Evolutionary conservation across 1,284 basidiomycete species (phyloP), one percentile per base, ranked within the genome.

Genomic region (Puccinia brachypodii): DNA sequence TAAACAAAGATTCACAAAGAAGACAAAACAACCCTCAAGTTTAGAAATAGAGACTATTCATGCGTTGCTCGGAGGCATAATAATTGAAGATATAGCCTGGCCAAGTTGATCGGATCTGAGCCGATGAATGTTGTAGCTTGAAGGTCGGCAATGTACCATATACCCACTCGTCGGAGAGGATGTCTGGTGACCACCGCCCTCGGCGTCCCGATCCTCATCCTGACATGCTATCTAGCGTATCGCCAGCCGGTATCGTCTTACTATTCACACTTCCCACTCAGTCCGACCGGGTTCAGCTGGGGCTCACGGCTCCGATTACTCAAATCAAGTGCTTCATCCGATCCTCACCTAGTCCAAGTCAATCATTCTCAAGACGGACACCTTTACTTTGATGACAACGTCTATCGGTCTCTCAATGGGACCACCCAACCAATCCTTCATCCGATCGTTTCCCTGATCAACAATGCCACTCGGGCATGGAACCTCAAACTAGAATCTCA

Each of bases 381-480:
- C 25, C 74, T 76, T 36, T 76, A 76, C 47, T 40, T 64, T 42
- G 36, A 73, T 47, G 71, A 73, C 47, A 50, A 73, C 14, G 28
- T 73, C n/a, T 36, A 73, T 36, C 42, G 36, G 33, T 50, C 42
- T 1, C 28, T 56, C 8, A 50, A 73, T 53, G 11, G n/a, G 22
- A 69, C 31, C 25, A 73, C 2, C n/a, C 28, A 36, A 64, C 74
- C 42, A 44, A 25, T 62, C 19, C 47, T 40, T 71, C 79, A 81
- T 74, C 79, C 79, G 19, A 81, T 81, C 28, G 13, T 73, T 28
- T 44, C 53, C 38, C 53, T 81, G 9, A 62, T 81, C 33, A 73
- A 74, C 8, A 81, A 81, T 36, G 79, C 79, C 6, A 64, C 58
- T 11, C n/a, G 36, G 22, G 22, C 42, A 16, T 81, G 79, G 79